Base-by-base conservation (phyloP, 2,329 filamentous ascomycete genomes). In the Sclerotinia spermophila region DNA sequence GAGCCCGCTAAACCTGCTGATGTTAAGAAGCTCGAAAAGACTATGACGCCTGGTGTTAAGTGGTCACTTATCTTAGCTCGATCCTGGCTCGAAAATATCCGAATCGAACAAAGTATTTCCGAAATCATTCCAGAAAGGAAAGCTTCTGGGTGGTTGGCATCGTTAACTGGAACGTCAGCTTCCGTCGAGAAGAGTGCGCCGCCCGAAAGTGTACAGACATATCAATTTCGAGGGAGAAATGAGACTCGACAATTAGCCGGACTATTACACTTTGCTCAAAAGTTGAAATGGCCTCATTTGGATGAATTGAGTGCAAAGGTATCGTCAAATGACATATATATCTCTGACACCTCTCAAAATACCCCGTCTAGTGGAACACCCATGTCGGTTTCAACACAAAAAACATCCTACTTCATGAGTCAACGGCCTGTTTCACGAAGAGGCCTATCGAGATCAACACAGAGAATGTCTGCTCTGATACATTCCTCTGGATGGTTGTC, bases 41-140 rank as follows among this genome's bases (percentile, higher is more conserved):
- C 86, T 56, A 87, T 88, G 38, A 90, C 85, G 35, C 78, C 82
- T 19, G 85, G 86, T n/a, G 87, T 91, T 30, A 89, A 86, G 75
- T 91, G 89, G 89, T 90, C 89, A 5, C 80, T 91, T 53, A 82
- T 90, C 55, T 82, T 91, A 44, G 89, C 89, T 24, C 83, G 88
- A 38, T 84, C 84, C 58, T 91, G 89, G 89, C 83, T 91, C n/a
- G 87, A 90, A 73, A 91, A 91, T 72, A 89, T 91, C 42, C 84
- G 85, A 13, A 82, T 91, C 35, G 82, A 84, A 67, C 85, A 83
- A 73, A 79, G 82, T 38, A 80, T 83, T 64, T 45, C 71, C 35
- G 73, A 74, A 15, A 45, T 68, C 11, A 35, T 66, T 21, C 48
- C 66, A 1, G 73, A 76, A 67, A 80, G 75, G 72, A 81, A 78